Evolutionary conservation across 2,329 filamentous ascomycete species (phyloP).

Genomic region (Metarhizium humberi): DNA sequence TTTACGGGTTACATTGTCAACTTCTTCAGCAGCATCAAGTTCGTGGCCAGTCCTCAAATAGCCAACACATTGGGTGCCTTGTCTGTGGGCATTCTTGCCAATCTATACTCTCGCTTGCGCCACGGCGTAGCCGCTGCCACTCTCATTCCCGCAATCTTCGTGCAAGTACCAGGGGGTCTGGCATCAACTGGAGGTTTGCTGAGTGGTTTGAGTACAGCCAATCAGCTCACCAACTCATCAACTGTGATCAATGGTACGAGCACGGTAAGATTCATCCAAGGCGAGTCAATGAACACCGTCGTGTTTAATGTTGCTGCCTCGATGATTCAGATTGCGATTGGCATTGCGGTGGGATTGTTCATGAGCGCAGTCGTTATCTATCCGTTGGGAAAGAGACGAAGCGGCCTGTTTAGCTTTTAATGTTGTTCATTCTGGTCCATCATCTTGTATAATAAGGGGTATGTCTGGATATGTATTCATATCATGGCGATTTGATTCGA

Average conservation of each 20-base stretch:
- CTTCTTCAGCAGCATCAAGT: constrained; percentile 58
- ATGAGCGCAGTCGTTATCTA: constrained; percentile 39
- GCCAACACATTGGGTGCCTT: constrained; percentile 70
- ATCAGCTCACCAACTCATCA: constrained; percentile 30
- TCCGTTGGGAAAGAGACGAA: constrained; percentile 39
- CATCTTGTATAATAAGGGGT: not conserved
- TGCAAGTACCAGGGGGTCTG: constrained; percentile 38
- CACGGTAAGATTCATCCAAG: constrained; percentile 13
- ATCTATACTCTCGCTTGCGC: constrained; percentile 57
- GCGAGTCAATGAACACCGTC: constrained; percentile 22
- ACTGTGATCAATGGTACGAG: constrained; percentile 25
- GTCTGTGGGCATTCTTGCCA: constrained; percentile 66
- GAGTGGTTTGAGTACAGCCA: constrained; percentile 34
- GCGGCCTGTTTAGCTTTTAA: constrained; percentile 39
- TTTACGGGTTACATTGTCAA: constrained; percentile 68
- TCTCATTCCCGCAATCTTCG: constrained; percentile 38
- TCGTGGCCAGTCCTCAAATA: constrained; percentile 62
- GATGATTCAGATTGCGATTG: constrained; percentile 45
- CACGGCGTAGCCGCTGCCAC: constrained; percentile 42
- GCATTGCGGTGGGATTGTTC: constrained; percentile 41
- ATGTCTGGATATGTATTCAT: not conserved
- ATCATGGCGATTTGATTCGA: not conserved
- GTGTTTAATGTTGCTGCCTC: constrained; percentile 37
- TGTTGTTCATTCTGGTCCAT: not conserved
- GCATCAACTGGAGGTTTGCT: constrained; percentile 37